Conservation (phyloP, 2,329 filamentous ascomycete species). For the Penicillium rolfsii region DNA sequence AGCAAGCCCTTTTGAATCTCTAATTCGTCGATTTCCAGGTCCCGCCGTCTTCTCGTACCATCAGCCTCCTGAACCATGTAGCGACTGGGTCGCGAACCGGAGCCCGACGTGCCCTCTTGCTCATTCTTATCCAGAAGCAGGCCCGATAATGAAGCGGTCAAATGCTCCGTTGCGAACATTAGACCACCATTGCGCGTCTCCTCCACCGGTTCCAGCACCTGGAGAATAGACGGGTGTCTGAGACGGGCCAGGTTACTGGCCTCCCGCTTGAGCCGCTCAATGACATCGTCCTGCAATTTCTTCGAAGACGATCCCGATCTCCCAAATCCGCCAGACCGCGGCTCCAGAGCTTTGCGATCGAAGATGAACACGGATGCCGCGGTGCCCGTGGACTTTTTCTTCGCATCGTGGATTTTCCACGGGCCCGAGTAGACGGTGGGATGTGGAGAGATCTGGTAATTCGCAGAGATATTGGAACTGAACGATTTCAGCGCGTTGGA, state of each 20-base stretch:
- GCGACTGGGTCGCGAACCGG: slow-evolving; percentile 72
- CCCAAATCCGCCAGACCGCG: slow-evolving; percentile 64
- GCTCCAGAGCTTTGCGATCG: slow-evolving; percentile 82
- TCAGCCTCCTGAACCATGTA: slow-evolving; percentile 80
- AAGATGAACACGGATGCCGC: slow-evolving; percentile 91
- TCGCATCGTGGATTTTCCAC: slow-evolving; percentile 97
- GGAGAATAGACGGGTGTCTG: slow-evolving; percentile 87
- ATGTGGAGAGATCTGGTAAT: slow-evolving; percentile 80
- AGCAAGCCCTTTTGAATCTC: slow-evolving; percentile 96
- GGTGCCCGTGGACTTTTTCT: slow-evolving; percentile 93
- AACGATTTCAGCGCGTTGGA: slow-evolving; percentile 93
- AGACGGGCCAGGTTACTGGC: slow-evolving; percentile 85
- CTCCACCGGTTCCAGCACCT: slow-evolving; percentile 92
- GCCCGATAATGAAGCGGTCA: slow-evolving; percentile 84
- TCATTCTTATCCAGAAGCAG: slow-evolving; percentile 87
- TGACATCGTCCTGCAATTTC: slow-evolving; percentile 81
- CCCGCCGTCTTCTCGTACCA: slow-evolving; percentile 71
- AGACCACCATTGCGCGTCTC: slow-evolving; percentile 88
- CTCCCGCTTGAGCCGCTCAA: slow-evolving; percentile 89
- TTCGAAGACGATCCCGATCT: slow-evolving; percentile 71
- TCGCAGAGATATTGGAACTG: slow-evolving; percentile 86
- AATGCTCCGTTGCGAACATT: slow-evolving; percentile 92
- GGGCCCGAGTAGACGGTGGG: slow-evolving; percentile 81
- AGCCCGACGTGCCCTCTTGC: slow-evolving; percentile 71
- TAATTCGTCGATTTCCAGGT: slow-evolving; percentile 92